Percentiles rank a stretch among this genome's conserved stretches.
These are phyloP conservation scores for Epichloe coenophiala DNA, from an alignment of 2,329 filamentous ascomycete species.

Conservation along the genomic window DNA sequence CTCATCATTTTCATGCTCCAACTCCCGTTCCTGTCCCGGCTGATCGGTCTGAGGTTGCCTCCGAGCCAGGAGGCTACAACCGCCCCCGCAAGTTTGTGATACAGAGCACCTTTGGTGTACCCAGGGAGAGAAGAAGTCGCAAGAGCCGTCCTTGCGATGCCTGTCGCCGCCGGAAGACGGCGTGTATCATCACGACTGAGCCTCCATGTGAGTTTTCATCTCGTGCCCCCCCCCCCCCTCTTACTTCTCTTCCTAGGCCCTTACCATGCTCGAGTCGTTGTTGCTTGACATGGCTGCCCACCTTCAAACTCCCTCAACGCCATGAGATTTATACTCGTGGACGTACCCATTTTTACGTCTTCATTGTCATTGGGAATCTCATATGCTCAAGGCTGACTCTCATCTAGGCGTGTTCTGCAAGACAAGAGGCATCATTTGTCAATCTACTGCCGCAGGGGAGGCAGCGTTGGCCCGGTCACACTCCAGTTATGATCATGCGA, in stretches of 20 bases:
- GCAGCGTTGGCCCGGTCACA: constrained; percentile 1
- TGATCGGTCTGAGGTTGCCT: background rate
- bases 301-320: background rate
- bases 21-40: background rate
- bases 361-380: background rate
- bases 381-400: background rate
- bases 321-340: background rate
- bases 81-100: constrained; percentile 25
- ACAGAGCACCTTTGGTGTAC: constrained; percentile 27
- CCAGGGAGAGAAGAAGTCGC: constrained; percentile 27
- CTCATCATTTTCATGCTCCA: background rate
- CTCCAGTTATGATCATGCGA: background rate
- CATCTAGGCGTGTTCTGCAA: constrained; percentile 21
- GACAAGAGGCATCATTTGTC: constrained; percentile 18
- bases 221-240: no score
- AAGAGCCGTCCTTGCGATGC: constrained; percentile 33
- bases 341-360: background rate
- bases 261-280: background rate
- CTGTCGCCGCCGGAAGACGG: constrained; percentile 31
- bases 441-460: constrained; percentile 14
- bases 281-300: background rate
- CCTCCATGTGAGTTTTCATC: constrained; percentile 27
- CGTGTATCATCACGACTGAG: constrained; percentile 29
- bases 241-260: background rate
- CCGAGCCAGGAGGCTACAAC: constrained; percentile 1